Percentiles rank a stretch among this genome's conserved stretches.
Conservation (phyloP, 176 grass and related monocot species). For the Dendrocalamus sinicus region DNA sequence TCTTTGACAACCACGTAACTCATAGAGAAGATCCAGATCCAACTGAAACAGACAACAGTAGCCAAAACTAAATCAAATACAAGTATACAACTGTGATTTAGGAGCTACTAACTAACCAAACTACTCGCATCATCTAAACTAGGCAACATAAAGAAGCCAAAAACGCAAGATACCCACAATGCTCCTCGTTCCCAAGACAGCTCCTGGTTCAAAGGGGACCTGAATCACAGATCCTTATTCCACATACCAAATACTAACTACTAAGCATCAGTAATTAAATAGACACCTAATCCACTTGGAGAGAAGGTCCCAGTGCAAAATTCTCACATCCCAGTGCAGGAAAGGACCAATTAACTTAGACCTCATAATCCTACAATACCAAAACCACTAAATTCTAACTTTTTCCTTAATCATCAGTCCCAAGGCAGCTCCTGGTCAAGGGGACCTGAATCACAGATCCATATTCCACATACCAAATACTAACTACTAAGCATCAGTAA, state of each 20-base stretch:
- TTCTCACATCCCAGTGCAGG: not conserved
- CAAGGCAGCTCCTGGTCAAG: not conserved
- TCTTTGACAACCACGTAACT: not conserved
- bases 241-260: not conserved
- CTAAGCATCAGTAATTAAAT: not conserved
- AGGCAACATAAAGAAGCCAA: not conserved
- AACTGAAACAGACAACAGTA: not conserved
- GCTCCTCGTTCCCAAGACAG: not conserved
- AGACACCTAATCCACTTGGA: too few relatives aligned
- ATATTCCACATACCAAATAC: not conserved
- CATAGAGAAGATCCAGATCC: not conserved
- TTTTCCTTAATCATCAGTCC: not conserved
- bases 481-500: not conserved
- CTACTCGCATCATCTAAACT: not conserved
- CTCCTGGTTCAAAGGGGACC: not conserved
- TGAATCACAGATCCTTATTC: conserved; percentile 17
- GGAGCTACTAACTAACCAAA: not conserved
- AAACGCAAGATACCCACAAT: not conserved
- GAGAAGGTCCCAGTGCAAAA: not conserved
- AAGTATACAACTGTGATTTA: not conserved
- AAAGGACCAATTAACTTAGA: not conserved
- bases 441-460: conserved; percentile 3
- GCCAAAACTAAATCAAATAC: not conserved
- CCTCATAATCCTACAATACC: not conserved
- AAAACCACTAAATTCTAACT: not conserved